Conservation (phyloP, 345 rosid genomes). For the Sapria himalayana region DNA sequence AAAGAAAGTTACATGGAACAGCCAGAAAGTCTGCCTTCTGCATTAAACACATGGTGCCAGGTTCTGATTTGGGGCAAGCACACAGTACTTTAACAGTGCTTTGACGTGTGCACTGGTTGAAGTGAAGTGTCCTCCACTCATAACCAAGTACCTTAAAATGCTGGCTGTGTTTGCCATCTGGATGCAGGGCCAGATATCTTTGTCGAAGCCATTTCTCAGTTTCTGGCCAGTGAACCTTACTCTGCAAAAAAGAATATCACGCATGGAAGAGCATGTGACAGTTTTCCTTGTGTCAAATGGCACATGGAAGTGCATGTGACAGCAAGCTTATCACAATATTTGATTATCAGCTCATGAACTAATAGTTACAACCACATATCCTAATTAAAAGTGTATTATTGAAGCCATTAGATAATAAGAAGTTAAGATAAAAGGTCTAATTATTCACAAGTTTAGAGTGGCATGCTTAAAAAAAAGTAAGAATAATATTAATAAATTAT, state of each 20-base stretch:
- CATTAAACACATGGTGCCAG: slow-evolving; percentile 33
- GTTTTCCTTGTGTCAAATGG: too few species aligned
- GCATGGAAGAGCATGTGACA: too few species aligned
- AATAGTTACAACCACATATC: too few species aligned
- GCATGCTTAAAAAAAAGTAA: too few species aligned
- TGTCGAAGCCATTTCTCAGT: slow-evolving; percentile 62
- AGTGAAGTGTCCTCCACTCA: slow-evolving; percentile 74
- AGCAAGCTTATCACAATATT: too few species aligned
- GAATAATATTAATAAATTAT: too few species aligned
- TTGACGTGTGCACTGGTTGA: slow-evolving; percentile 61
- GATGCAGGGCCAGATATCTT: slow-evolving; percentile 29
- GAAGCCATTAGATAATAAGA: too few species aligned
- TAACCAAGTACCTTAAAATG: slow-evolving; percentile 51
- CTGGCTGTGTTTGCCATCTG: slow-evolving; percentile 9
- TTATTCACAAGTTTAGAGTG: too few species aligned
- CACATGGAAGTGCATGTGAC: too few species aligned
- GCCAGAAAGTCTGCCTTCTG: slow-evolving; percentile 78
- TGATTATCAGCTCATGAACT: too few species aligned
- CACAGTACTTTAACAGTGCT: slow-evolving; percentile 84
- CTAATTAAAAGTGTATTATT: too few species aligned
- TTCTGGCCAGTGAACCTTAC: slow-evolving; percentile 32
- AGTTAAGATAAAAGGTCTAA: too few species aligned
- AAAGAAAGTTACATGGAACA: slow-evolving; percentile 41
- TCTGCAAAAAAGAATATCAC: slow-evolving; percentile 37
- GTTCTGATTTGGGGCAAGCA: slow-evolving; percentile 29